Conservation (phyloP, 2,329 filamentous ascomycete species). For the Cytospora schulzeri region DNA sequence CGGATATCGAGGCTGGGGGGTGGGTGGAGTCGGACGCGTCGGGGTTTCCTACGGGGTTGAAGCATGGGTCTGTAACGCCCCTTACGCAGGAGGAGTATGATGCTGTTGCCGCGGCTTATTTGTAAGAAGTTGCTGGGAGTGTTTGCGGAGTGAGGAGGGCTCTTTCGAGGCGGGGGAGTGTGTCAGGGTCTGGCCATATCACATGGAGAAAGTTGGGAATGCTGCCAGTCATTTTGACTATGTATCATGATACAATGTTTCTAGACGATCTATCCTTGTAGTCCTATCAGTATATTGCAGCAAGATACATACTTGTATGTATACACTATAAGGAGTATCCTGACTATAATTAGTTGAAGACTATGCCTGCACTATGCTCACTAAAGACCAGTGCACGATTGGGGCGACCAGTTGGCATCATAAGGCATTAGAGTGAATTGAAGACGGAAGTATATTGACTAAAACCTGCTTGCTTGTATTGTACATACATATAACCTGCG, state of each 20-base stretch:
- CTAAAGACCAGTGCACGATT: no score
- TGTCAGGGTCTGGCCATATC: background rate
- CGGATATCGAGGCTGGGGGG: conserved; percentile 40
- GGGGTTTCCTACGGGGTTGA: conserved; percentile 46
- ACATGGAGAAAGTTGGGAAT: background rate
- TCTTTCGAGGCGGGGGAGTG: background rate
- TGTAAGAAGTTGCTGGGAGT: background rate
- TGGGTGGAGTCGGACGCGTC: conserved; percentile 43
- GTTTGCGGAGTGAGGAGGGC: no score
- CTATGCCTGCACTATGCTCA: no score
- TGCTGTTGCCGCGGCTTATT: conserved; percentile 31
- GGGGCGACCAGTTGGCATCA: no score
- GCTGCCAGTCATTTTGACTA: background rate
- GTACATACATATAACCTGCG: no score
- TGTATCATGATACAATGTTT: background rate
- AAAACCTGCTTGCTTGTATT: no score
- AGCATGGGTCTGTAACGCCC: conserved; percentile 51
- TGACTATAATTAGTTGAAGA: no score
- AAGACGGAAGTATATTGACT: no score
- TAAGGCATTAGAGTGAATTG: no score
- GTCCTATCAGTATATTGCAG: background rate
- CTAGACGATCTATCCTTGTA: background rate
- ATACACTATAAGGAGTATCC: no score
- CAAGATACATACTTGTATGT: background rate
- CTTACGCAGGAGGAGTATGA: conserved; percentile 46